Evolutionary conservation across 1,284 basidiomycete genomes (phyloP), one percentile per base, ranked within the genome.

Genomic region (Sanguinoderma infundibulare): DNA sequence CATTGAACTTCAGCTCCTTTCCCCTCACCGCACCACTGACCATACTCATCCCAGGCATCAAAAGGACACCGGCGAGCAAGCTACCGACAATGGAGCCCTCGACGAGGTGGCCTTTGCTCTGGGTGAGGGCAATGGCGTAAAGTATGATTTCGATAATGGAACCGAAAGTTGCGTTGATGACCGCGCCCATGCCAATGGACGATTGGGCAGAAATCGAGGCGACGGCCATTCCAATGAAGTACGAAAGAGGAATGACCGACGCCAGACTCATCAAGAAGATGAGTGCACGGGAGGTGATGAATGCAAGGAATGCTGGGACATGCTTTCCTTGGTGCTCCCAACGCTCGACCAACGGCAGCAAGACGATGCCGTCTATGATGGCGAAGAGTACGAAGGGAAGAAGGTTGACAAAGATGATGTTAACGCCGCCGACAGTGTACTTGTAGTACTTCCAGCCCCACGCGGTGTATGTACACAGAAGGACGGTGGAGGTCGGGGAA

Each of bases 171-270:
- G 98, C 98, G 76, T 99, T 99, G 82, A 99, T 99, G 69, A 99
- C 97, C 0, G 98, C 98, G 64, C 98, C 98, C 96, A 99, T 98
- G 14, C 98, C 98, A 66, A 99, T 99, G 15, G 92, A 96, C 0
- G 94, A 97, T 74, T 99, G 98, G 0, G 98, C 97, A 24, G 94
- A 96, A 73, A 99, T 99, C 53, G 94, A 96, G 0, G 98, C 98
- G 59, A 99, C 98, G 1, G 98, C 98, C 98, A 99, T 99, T 24
- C 98, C 98, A 72, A 99, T 98, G 79, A 98, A 99, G 82, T 99
- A 99, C 7, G 94, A 96, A 7, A 99, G 83, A 0, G 98, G 98
- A 65, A 99, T 98, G 69, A 99, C 95, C 67, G 92, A 95, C 20
- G 93, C 86, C 35, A 99, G 81, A 67, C 92, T 87, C 70, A 97